These are phyloP conservation scores for Aspergillus wentii DNA, from an alignment of 495 filamentous ascomycete genomes.

Conservation along the genomic window DNA sequence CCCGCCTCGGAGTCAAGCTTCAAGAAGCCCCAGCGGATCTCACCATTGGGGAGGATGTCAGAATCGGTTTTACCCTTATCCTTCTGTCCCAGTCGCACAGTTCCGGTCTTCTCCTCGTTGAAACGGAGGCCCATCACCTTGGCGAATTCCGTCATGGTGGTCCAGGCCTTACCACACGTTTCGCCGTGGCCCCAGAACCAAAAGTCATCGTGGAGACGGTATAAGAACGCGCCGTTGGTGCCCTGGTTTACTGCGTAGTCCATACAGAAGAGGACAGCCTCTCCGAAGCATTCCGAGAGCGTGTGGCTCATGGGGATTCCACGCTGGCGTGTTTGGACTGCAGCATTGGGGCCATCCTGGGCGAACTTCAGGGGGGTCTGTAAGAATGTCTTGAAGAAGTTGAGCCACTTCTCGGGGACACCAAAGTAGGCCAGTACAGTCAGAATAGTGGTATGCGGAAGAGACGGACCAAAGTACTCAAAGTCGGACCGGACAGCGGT, in stretches of 20 bases:
- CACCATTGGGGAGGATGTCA: slow-evolving; percentile 41
- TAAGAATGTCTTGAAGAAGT: slow-evolving; percentile 58
- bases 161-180: slow-evolving; percentile 54
- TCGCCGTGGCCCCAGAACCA: slow-evolving; percentile 62
- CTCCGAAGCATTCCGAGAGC: slow-evolving; percentile 55
- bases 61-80: neutral
- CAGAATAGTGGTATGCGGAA: slow-evolving; percentile 56
- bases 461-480: slow-evolving; percentile 54
- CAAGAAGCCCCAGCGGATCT: slow-evolving; percentile 65
- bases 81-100: slow-evolving; percentile 32
- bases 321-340: slow-evolving; percentile 41
- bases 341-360: slow-evolving; percentile 42
- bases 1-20: slow-evolving; percentile 50
- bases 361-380: slow-evolving; percentile 55
- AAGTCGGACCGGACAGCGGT: slow-evolving; percentile 60
- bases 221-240: slow-evolving; percentile 47
- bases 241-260: slow-evolving; percentile 61
- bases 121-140: slow-evolving; percentile 52
- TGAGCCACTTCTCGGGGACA: slow-evolving; percentile 52
- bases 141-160: slow-evolving; percentile 48
- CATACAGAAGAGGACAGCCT: slow-evolving; percentile 59
- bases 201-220: slow-evolving; percentile 63
- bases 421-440: slow-evolving; percentile 56
- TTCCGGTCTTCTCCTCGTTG: slow-evolving; percentile 56
- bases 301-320: slow-evolving; percentile 58